A percentile compares a stretch with the other conserved stretches of the same genome.
Conservation (phyloP, 2,329 filamentous ascomycete genomes). For the Colletotrichum tamarilloi region DNA sequence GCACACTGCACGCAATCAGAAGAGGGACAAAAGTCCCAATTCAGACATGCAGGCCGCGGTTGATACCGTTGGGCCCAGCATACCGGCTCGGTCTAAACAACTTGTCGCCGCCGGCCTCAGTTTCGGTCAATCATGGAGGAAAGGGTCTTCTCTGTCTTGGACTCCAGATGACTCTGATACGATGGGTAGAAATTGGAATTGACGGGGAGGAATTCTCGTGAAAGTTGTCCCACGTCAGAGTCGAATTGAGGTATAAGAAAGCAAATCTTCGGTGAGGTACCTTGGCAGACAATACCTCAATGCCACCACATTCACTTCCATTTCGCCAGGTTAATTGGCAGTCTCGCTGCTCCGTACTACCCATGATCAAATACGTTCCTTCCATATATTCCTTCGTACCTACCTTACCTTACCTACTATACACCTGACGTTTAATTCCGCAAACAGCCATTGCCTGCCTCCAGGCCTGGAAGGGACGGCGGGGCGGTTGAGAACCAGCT, state of each 20-base stretch:
- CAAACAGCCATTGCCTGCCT: neutral
- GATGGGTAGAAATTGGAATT: neutral
- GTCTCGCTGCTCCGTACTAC: neutral
- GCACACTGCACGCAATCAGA: constrained; percentile 15
- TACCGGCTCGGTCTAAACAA: constrained; percentile 8
- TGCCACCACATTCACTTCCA: neutral
- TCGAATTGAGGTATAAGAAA: neutral
- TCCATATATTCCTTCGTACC: neutral
- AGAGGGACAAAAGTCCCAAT: constrained; percentile 22
- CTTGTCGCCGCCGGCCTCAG: neutral
- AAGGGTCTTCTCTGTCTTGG: neutral
- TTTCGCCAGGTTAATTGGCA: neutral
- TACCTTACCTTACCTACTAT: neutral
- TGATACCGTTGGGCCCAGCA: constrained; percentile 4
- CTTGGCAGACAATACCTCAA: neutral
- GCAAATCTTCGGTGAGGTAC: no score
- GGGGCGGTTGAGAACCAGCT: neutral
- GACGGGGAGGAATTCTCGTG: neutral
- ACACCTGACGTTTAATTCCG: neutral
- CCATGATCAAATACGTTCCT: neutral
- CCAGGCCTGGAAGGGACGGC: neutral
- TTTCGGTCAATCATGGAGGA: neutral
- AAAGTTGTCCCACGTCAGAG: neutral
- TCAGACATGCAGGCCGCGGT: constrained; percentile 9
- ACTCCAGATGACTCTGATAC: neutral